Base-by-base conservation (phyloP, 192 early-diverging fungal genomes). In the Entomortierella lignicola region DNA sequence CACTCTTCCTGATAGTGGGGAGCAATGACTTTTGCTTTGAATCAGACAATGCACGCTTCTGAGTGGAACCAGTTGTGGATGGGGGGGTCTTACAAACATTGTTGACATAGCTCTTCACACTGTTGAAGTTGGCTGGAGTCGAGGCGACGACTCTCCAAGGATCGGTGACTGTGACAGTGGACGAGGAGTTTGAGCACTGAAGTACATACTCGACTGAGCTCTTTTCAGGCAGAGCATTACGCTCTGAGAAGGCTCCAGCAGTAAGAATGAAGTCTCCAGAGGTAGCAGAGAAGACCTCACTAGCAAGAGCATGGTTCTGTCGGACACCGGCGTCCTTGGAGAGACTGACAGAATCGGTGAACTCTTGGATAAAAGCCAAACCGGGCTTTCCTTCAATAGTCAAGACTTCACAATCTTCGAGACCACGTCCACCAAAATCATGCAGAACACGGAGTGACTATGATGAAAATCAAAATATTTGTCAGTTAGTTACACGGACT, bases 241-340 rank as follows among this genome's bases (percentile, higher is more conserved):
- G 25, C 18, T 31, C 0, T 2, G 44, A 4, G 25, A 68, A 69
- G 3, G 5, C 8, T 17, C 66, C 55, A 59, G 55, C 7, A 18
- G 0, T 3, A 26, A n/a, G 12, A 4, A 26, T 5, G 21, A 31
- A 69, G 2, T n/a, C 6, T 0, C 25, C 15, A 2, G 43, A 37
- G 1, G 8, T 18, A 8, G 31, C 0, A 2, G 4, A 7, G 25
- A 51, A 69, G 30, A 8, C 2, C 34, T 32, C 44, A 2, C 30
- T 42, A 5, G 53, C 60, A 20, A 77, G 34, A 12, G 72, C 72
- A 15, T 48, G 13, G 27, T 77, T 77, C 20, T 68, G 30, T 17
- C 72, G 65, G 20, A 55, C 65, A 6, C 60, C 60, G 43, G 54
- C 56, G 43, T 77, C 72, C 21, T 63, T 67, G 0, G 72, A 77